Evolutionary conservation across 2,329 filamentous ascomycete genomes (phyloP).

Genomic region (Botrytis galanthina): DNA sequence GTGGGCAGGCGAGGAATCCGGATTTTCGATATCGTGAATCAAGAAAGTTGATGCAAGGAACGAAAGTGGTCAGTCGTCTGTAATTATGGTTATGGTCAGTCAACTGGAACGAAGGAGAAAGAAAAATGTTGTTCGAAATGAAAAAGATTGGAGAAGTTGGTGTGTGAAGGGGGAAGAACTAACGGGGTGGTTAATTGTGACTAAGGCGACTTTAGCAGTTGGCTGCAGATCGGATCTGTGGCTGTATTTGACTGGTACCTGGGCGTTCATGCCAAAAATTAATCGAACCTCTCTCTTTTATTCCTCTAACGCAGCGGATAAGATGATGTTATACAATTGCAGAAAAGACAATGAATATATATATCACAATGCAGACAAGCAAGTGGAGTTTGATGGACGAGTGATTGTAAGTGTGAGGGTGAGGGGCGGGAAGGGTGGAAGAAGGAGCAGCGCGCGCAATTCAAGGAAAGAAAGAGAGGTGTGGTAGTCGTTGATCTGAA

Average conservation of each 20-base stretch:
- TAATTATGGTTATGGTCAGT: constrained; percentile 17
- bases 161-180: constrained; percentile 10
- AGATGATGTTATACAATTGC: constrained; percentile 6
- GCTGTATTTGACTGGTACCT: constrained; percentile 16
- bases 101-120: constrained; percentile 16
- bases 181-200: constrained; percentile 1
- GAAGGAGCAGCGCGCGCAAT: constrained; percentile 16
- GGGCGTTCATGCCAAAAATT: constrained; percentile 17
- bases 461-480: constrained; percentile 13
- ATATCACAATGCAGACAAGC: constrained; percentile 15
- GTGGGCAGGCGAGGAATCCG: constrained; percentile 22
- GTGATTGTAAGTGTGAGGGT: constrained; percentile 2
- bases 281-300: constrained; percentile 1
- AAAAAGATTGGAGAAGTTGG: constrained; percentile 6
- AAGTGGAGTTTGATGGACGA: constrained; percentile 2
- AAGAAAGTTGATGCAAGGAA: constrained; percentile 26
- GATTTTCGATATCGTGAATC: constrained; percentile 22
- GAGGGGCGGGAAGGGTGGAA: constrained; percentile 16
- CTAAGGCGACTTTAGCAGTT: constrained; percentile 5
- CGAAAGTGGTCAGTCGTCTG: constrained; percentile 28
- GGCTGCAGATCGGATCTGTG: constrained; percentile 19
- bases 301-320: neutral
- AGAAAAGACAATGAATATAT: constrained; percentile 17
- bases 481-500: constrained; percentile 15
- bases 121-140: constrained; percentile 9